These are phyloP conservation scores for Arxiozyma telluris DNA, from an alignment of 1,139 yeast species.

Conservation along the genomic window DNA sequence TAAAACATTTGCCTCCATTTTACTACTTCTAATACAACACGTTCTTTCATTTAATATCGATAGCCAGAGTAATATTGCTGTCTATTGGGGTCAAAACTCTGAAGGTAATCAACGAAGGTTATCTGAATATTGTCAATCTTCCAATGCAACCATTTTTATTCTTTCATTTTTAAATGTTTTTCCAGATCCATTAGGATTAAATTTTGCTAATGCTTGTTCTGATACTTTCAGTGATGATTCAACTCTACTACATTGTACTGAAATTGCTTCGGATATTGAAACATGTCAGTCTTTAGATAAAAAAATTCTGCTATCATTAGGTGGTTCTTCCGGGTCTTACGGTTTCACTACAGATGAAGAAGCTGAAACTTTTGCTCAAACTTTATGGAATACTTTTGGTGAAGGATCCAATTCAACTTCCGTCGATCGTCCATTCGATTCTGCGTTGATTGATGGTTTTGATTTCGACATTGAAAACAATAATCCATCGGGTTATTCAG, in stretches of 20 bases:
- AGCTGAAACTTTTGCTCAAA: slow-evolving; percentile 62
- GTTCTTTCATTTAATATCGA: slow-evolving; percentile 9
- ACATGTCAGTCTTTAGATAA: slow-evolving; percentile 80
- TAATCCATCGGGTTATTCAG: slow-evolving; percentile 46
- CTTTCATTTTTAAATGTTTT: slow-evolving; percentile 62
- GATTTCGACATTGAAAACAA: slow-evolving; percentile 64
- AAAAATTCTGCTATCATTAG: slow-evolving; percentile 69
- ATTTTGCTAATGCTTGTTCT: slow-evolving; percentile 64
- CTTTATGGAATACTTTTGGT: slow-evolving; percentile 81
- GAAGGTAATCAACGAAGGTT: slow-evolving; percentile 63
- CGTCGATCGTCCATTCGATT: slow-evolving; percentile 65
- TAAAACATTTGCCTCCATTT: background rate
- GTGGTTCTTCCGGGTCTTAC: slow-evolving; percentile 78
- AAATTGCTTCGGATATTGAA: slow-evolving; percentile 64
- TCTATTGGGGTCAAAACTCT: slow-evolving; percentile 90
- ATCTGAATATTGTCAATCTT: slow-evolving; percentile 58
- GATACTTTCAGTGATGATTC: slow-evolving; percentile 37
- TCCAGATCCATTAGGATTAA: slow-evolving; percentile 46
- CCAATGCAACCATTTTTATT: slow-evolving; percentile 61
- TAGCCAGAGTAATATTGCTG: slow-evolving; percentile 54
- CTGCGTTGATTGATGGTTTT: slow-evolving; percentile 59
- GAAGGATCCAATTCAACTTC: slow-evolving; percentile 58
- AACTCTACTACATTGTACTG: slow-evolving; percentile 52
- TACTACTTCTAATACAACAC: background rate
- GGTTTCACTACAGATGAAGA: slow-evolving; percentile 57